Conservation (phyloP, 768 basidiomycete genomes). For the Punctularia strigosozonata region DNA sequence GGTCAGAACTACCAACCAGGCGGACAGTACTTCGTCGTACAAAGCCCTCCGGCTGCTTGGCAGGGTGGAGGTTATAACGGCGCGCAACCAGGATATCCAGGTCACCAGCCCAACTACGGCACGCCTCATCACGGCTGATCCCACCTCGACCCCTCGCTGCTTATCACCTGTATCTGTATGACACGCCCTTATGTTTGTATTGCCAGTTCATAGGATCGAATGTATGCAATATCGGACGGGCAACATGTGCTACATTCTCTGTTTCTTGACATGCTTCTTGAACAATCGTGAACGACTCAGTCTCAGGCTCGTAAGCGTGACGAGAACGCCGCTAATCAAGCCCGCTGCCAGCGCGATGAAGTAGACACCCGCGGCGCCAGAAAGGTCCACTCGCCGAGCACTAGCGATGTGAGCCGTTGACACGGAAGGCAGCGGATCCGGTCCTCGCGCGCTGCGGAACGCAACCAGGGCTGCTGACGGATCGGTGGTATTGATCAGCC, state of each 20-base stretch:
- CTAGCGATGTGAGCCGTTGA: constrained; percentile 8
- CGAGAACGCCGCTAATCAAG: constrained; percentile 10
- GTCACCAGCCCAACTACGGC: not conserved
- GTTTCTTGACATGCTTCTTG: not conserved
- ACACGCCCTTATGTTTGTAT: not conserved
- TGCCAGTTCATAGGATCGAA: not conserved
- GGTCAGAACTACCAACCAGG: constrained; percentile 3
- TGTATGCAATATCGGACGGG: not conserved
- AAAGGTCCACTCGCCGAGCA: constrained; percentile 6
- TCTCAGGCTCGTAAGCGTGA: not conserved
- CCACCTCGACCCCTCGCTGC: no score
- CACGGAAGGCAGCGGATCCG: constrained; percentile 22
- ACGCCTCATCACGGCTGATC: no score
- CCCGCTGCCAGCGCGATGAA: constrained; percentile 1
- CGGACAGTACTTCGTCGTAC: not conserved
- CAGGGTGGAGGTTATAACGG: not conserved
- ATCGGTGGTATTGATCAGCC: constrained; percentile 34
- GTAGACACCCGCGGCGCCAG: constrained; percentile 7
- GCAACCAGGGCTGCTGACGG: constrained; percentile 20
- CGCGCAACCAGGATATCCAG: not conserved
- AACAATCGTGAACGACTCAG: not conserved
- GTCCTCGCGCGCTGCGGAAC: constrained; percentile 31
- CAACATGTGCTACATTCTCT: not conserved
- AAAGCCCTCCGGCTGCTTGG: not conserved
- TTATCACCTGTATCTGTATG: not conserved